These are phyloP conservation scores for Globisporangium polare DNA, from an alignment of 352 stramenopile genomes.

Conservation along the genomic window DNA sequence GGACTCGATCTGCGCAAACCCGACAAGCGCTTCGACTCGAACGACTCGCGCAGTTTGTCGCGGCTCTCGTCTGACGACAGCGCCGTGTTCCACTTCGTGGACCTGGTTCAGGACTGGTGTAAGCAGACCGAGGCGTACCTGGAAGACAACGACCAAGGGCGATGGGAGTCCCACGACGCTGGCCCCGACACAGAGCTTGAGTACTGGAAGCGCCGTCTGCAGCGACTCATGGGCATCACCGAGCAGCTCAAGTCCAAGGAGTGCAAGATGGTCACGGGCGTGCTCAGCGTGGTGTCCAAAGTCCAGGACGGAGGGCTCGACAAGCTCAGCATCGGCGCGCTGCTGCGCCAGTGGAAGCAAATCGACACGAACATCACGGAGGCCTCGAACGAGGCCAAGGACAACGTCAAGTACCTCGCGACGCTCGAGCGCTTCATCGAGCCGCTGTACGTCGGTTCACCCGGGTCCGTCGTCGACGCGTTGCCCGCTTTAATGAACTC, in stretches of 20 bases:
- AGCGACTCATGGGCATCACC: constrained; percentile 84
- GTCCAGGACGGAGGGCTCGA: constrained; percentile 59
- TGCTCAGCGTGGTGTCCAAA: constrained; percentile 83
- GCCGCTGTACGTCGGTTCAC: constrained; percentile 64
- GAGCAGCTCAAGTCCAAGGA: constrained; percentile 89
- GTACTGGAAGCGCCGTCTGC: constrained; percentile 83
- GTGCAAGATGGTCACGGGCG: constrained; percentile 82
- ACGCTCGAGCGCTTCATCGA: constrained; percentile 87
- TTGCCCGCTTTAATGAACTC: constrained; percentile 88
- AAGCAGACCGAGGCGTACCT: constrained; percentile 84
- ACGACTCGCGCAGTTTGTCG: constrained; percentile 63
- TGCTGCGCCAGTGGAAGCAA: constrained; percentile 83
- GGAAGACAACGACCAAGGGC: constrained; percentile 74
- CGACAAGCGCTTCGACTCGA: constrained; percentile 75
- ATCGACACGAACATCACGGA: constrained; percentile 89
- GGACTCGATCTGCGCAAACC: constrained; percentile 87
- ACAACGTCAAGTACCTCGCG: constrained; percentile 85
- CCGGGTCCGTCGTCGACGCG: constrained; percentile 58
- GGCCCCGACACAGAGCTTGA: constrained; percentile 82
- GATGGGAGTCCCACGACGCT: constrained; percentile 80
- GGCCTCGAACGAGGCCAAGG: constrained; percentile 79
- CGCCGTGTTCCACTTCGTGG: constrained; percentile 78
- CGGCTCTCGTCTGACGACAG: constrained; percentile 63
- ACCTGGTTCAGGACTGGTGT: constrained; percentile 89
- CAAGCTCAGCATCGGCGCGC: constrained; percentile 50